Evolutionary conservation across 768 basidiomycete species (phyloP), one percentile per base, ranked within the genome.

Genomic region (Lactarius trivialis): DNA sequence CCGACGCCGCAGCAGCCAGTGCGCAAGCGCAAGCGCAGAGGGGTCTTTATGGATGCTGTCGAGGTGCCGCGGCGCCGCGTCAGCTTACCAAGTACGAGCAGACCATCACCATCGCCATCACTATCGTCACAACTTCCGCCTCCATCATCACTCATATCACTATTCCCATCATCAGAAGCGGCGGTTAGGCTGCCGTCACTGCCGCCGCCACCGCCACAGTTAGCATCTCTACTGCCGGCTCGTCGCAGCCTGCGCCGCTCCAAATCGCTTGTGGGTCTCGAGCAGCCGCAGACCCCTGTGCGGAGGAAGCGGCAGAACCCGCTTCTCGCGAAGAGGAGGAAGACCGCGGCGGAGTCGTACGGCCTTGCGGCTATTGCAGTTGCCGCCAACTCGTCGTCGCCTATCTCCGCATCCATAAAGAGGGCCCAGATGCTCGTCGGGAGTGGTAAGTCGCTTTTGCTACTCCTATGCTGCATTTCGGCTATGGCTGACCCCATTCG

Each of bases 31-130:
- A 85, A 84, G 70, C 79, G 82, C 60, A 81, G 78, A 70, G 71
- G 82, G 34, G 68, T 76, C 6, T 66, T 81, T 62, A 71, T 84
- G 74, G 84, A 85, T 14, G 78, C 78, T 3, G 82, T 84, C 14
- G 78, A 79, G 53, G 75, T 82, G 52, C 80, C 80, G 14, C 72
- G 73, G 9, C 65, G 72, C 67, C 37, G 65, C 60, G 39, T 24
- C 17, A 65, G 57, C 39, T 34, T 48, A 39, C 32, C 39, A 30
- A 43, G 28, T 24, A 33, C 17, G 7, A 30, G 28, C 56, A 21
- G 33, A 8, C 7, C 56, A 48, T 17, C 56, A 45, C 17, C 19
- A 17, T 15, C 59, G 24, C 7, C 56, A 48, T 17, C 56, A 45
- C 17, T 12, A 17, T 15, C 59, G 24, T 1, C 32, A 43, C n/a